Percentiles rank a stretch among this genome's conserved stretches.
These are phyloP conservation scores for Trametes punicea DNA, from an alignment of 768 basidiomycete genomes.

Conservation along the genomic window DNA sequence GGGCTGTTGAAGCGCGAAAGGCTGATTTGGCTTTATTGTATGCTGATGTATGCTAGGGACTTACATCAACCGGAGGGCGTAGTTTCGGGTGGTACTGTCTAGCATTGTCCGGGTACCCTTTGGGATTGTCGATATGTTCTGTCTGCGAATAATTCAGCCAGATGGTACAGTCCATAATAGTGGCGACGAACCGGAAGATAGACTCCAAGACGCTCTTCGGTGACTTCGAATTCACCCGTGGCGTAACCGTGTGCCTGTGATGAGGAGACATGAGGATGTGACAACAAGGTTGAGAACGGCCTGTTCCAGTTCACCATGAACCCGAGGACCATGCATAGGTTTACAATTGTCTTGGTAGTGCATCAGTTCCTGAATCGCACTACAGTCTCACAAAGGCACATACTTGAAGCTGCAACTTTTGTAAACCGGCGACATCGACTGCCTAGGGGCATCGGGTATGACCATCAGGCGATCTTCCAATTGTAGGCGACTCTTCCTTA, in stretches of 20 bases:
- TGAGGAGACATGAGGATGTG: not conserved
- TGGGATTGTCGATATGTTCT: conserved; percentile 92
- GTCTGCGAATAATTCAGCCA: conserved; percentile 36
- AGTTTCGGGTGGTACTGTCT: conserved; percentile 72
- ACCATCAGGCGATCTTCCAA: not conserved
- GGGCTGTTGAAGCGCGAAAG: conserved; percentile 45
- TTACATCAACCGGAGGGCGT: conserved; percentile 77
- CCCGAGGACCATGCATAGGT: conserved; percentile 85
- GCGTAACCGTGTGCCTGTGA: conserved; percentile 74
- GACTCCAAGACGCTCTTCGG: conserved; percentile 72
- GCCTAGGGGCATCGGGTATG: conserved; percentile 43
- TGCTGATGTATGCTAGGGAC: no score
- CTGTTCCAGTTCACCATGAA: conserved; percentile 75
- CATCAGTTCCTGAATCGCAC: not conserved
- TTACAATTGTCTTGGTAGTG: conserved; percentile 73
- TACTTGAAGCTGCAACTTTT: conserved; percentile 69
- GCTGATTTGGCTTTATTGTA: no score
- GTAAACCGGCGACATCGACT: conserved; percentile 76
- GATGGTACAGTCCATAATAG: not conserved
- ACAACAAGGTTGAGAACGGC: not conserved
- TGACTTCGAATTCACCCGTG: conserved; percentile 84
- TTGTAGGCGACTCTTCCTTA: conserved; percentile 19
- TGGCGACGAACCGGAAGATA: conserved; percentile 70
- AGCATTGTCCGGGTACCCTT: conserved; percentile 86
- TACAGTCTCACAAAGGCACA: conserved; percentile 7